These are phyloP conservation scores for Coelastrella sp. DNA, from an alignment of 139 green algal species.

Conservation along the genomic window DNA sequence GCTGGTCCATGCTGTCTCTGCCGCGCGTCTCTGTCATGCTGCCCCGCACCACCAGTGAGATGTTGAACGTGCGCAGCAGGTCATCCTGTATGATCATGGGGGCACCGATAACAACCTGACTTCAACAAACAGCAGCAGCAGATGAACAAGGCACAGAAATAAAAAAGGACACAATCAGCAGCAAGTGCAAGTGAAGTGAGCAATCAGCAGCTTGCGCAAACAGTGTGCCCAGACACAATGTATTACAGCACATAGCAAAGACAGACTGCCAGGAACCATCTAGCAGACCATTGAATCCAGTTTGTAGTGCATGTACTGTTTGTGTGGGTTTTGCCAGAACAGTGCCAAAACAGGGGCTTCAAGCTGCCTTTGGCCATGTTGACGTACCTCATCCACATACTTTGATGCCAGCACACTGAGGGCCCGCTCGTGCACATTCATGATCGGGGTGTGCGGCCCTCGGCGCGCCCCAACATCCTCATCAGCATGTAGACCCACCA, in stretches of 20 bases:
- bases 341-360: background rate
- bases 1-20: background rate
- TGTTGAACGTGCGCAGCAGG: conserved; percentile 98
- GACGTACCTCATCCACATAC: conserved; percentile 95
- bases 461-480: conserved; percentile 86
- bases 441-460: conserved; percentile 94
- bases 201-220: background rate
- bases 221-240: background rate
- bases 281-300: background rate
- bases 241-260: background rate
- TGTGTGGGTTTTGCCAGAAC: too few species aligned
- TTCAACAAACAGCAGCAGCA: background rate
- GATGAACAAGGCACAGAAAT: background rate
- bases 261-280: background rate
- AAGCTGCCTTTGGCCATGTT: background rate
- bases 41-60: conserved; percentile 90
- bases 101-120: conserved; percentile 57
- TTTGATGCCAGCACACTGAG: conserved; percentile 96
- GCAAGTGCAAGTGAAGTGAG: too few species aligned
- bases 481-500: conserved; percentile 97
- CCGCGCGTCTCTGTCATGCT: conserved; percentile 73
- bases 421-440: conserved; percentile 97
- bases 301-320: too few species aligned
- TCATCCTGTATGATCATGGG: conserved; percentile 79
- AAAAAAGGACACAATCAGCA: background rate